phyloP scores from a whole-genome alignment of 805 yeast genomes.

The Kazachstania africana region DNA sequence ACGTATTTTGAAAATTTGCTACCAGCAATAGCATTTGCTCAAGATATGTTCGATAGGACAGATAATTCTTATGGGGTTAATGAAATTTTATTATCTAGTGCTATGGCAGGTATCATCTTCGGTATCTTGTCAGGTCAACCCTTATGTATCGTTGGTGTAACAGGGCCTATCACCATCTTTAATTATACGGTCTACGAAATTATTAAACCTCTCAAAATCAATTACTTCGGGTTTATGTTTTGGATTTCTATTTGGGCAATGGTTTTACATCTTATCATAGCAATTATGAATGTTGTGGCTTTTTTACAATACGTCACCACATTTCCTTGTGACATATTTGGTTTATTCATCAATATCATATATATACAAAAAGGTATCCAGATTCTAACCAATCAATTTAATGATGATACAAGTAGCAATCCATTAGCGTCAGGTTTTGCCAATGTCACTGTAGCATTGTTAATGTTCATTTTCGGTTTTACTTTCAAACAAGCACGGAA shows the following conservation, averaged over 20 bases:
- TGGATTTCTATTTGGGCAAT: conserved; percentile 92
- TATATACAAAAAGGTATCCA: conserved; percentile 88
- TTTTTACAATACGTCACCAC: conserved; percentile 61
- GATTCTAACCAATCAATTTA: conserved; percentile 62
- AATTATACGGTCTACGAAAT: conserved; percentile 62
- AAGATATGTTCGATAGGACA: conserved; percentile 92
- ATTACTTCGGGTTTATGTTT: conserved; percentile 84
- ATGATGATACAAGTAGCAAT: conserved; percentile 7
- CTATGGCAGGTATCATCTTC: conserved; percentile 81
- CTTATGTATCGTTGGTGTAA: conserved; percentile 88
- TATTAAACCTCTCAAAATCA: conserved; percentile 28
- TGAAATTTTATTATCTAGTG: conserved; percentile 74
- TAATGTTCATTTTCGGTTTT: conserved; percentile 70
- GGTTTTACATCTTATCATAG: conserved; percentile 65
- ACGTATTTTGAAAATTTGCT: conserved; percentile 82
- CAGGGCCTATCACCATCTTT: conserved; percentile 91
- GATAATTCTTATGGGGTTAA: conserved; percentile 81
- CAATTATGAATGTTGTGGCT: conserved; percentile 55
- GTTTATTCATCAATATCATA: conserved; percentile 77
- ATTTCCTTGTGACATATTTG: conserved; percentile 88
- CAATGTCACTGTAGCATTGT: conserved; percentile 58
- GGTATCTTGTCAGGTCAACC: conserved; percentile 87
- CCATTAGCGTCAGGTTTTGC: conserved; percentile 49
- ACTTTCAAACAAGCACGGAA: conserved; percentile 38
- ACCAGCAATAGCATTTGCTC: conserved; percentile 94